Evolutionary conservation across 768 basidiomycete genomes (phyloP).

Genomic region (Dacryopinax primogenitus): DNA sequence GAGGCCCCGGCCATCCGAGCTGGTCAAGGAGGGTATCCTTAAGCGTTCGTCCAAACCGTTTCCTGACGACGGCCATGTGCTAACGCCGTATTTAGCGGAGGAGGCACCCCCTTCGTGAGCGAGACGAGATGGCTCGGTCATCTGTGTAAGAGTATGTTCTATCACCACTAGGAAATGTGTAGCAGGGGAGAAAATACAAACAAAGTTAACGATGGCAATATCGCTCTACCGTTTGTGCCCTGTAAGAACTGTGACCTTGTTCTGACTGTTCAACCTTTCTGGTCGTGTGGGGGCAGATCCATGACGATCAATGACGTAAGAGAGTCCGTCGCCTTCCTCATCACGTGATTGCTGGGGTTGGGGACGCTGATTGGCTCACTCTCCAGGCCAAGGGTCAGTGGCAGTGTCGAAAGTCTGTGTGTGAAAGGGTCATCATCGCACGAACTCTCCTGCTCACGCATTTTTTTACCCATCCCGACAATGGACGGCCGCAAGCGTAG

Average conservation of each 20-base stretch:
- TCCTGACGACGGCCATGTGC: neutral
- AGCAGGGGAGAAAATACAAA: neutral
- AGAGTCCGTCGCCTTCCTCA: too few relatives aligned
- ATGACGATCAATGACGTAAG: neutral
- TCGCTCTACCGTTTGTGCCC: neutral
- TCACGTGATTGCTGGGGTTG: too few relatives aligned
- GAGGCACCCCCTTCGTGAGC: neutral
- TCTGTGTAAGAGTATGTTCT: neutral
- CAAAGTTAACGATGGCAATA: neutral
- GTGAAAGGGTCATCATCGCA: neutral
- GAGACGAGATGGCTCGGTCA: neutral
- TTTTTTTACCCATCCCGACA: neutral
- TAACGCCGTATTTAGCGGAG: neutral
- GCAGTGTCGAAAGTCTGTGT: neutral
- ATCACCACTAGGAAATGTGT: neutral
- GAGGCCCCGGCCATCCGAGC: constrained; percentile 47
- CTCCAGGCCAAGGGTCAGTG: constrained; percentile 11
- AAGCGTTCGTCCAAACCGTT: constrained; percentile 26
- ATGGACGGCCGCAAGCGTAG: neutral
- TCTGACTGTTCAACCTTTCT: neutral
- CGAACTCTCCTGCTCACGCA: neutral
- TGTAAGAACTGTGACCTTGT: neutral
- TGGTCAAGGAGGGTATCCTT: constrained; percentile 54
- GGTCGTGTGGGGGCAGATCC: neutral
- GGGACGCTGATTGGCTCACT: neutral